These are phyloP conservation scores for Neofusicoccum cordaticola DNA, from an alignment of 2,329 filamentous ascomycete genomes.

Conservation along the genomic window DNA sequence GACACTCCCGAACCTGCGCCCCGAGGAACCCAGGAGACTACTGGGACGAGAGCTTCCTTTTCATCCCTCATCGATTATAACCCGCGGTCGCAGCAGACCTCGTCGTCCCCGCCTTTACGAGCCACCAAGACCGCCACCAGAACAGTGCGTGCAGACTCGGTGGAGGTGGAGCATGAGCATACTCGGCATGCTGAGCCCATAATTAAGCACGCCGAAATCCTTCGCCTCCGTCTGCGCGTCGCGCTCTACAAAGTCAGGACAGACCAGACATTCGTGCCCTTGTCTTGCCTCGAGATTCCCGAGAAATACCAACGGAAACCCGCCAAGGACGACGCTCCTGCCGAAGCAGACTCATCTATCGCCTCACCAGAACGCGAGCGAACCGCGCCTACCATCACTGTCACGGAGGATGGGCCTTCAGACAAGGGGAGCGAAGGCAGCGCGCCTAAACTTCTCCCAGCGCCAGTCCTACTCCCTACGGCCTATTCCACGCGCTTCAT, in stretches of 20 bases:
- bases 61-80: constrained; percentile 50
- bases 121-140: neutral
- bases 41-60: constrained; percentile 41
- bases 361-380: constrained; percentile 21
- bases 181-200: neutral
- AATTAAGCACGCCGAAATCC: constrained; percentile 59
- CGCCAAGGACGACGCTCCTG: constrained; percentile 26
- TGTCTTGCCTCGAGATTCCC: constrained; percentile 53
- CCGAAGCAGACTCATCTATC: constrained; percentile 25
- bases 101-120: constrained; percentile 8
- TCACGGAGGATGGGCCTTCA: constrained; percentile 24
- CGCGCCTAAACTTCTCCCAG: constrained; percentile 30
- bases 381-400: constrained; percentile 29
- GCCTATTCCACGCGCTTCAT: constrained; percentile 38
- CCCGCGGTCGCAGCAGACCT: constrained; percentile 21
- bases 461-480: constrained; percentile 40
- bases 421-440: neutral
- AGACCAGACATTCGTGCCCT: constrained; percentile 65
- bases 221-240: constrained; percentile 66
- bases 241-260: constrained; percentile 74
- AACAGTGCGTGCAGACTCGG: constrained; percentile 9
- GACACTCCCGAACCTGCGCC: constrained; percentile 30
- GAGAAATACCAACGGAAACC: constrained; percentile 18
- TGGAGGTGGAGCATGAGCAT: neutral
- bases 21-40: constrained; percentile 26